Conservation (phyloP, 2,329 filamentous ascomycete genomes). For the Cylindrodendrum hubeiense region DNA sequence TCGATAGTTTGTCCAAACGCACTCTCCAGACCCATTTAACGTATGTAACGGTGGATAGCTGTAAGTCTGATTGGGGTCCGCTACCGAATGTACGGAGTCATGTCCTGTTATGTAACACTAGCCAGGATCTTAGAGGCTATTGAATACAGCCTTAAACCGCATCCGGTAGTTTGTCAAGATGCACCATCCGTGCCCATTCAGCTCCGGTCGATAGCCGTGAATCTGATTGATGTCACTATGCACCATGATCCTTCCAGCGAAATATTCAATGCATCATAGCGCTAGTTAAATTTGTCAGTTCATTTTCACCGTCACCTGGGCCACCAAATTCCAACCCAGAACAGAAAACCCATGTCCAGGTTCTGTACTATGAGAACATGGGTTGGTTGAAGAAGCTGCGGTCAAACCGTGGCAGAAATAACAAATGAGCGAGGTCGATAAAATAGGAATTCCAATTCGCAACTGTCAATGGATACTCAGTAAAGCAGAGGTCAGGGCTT, state of each 20-base stretch:
- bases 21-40: neutral
- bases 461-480: no score
- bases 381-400: no score
- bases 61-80: neutral
- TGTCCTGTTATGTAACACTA: neutral
- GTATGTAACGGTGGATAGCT: neutral
- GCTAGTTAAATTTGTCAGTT: no score
- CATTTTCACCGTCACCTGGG: no score
- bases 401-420: no score
- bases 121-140: neutral
- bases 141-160: neutral
- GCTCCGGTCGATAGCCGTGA: neutral
- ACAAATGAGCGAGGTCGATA: no score
- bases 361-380: no score
- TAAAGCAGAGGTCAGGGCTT: no score
- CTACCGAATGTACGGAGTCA: neutral
- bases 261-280: no score
- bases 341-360: no score
- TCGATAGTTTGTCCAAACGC: neutral
- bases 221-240: neutral
- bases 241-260: neutral
- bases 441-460: no score
- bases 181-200: neutral
- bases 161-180: neutral
- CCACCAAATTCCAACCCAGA: no score